A percentile compares a stretch with the other conserved stretches of the same genome.
These are phyloP conservation scores for Theobroma cacao DNA, from an alignment of 345 rosid species.

Conservation along the genomic window DNA sequence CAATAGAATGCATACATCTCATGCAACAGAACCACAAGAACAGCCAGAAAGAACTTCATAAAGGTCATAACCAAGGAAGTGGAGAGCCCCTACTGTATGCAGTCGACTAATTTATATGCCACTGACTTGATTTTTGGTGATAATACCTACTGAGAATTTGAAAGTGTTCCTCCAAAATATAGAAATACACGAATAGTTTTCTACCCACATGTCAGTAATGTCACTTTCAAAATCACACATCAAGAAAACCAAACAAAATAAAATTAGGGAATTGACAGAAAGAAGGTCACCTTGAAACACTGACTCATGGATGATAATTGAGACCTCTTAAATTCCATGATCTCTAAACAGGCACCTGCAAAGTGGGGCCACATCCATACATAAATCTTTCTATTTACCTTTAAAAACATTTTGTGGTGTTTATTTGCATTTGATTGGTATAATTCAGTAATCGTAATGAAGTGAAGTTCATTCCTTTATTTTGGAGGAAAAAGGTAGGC, in stretches of 20 bases:
- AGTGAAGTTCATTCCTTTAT: neutral
- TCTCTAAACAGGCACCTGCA: slow-evolving; percentile 28
- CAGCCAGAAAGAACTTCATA: neutral
- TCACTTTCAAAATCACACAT: slow-evolving; percentile 7
- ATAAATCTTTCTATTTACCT: neutral
- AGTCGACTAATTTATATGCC: neutral
- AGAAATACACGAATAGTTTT: neutral
- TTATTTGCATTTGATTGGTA: neutral
- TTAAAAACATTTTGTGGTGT: neutral
- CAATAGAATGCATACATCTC: neutral
- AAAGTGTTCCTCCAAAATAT: neutral
- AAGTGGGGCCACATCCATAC: slow-evolving; percentile 11
- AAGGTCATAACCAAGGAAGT: neutral
- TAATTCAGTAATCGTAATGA: neutral
- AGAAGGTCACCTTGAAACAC: slow-evolving; percentile 36
- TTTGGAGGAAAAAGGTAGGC: neutral
- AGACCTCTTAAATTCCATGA: slow-evolving; percentile 26
- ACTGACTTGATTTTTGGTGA: neutral
- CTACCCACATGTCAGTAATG: neutral
- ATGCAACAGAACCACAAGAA: neutral
- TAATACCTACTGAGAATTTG: neutral
- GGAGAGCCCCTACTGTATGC: neutral
- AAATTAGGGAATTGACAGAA: neutral
- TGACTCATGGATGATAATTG: slow-evolving; percentile 22
- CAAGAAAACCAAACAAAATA: slow-evolving; percentile 7